phyloP scores from a whole-genome alignment of 768 basidiomycete genomes.

The Lactarius indigo region DNA sequence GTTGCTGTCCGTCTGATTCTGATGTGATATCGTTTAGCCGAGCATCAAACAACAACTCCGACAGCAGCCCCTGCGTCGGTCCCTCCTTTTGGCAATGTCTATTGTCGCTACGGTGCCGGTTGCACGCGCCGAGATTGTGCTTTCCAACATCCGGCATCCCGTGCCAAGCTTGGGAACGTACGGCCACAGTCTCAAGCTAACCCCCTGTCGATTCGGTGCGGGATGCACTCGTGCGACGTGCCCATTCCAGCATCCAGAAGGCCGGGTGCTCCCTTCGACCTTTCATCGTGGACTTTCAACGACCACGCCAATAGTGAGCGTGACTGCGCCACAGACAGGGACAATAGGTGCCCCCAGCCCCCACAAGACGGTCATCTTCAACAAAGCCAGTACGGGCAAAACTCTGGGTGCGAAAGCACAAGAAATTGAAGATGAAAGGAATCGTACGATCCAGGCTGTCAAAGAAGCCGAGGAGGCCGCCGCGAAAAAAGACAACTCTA shows the following conservation, averaged over 20 bases:
- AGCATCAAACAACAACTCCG: slow-evolving; percentile 29
- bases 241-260: slow-evolving; percentile 83
- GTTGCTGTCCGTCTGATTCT: neutral
- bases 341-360: slow-evolving; percentile 62
- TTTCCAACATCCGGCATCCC: slow-evolving; percentile 44
- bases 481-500: slow-evolving; percentile 58
- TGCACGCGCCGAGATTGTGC: slow-evolving; percentile 85
- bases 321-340: slow-evolving; percentile 60
- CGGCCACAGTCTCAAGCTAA: slow-evolving; percentile 18
- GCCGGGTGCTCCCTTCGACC: slow-evolving; percentile 70
- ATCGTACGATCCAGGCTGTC: slow-evolving; percentile 59
- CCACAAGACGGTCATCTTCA: slow-evolving; percentile 70
- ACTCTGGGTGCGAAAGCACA: slow-evolving; percentile 49
- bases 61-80: slow-evolving; percentile 35
- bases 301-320: slow-evolving; percentile 56
- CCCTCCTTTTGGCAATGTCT: slow-evolving; percentile 35
- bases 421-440: slow-evolving; percentile 65
- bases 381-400: slow-evolving; percentile 38
- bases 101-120: slow-evolving; percentile 78
- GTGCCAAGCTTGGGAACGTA: slow-evolving; percentile 6
- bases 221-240: slow-evolving; percentile 72
- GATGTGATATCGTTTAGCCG: slow-evolving; percentile 14
- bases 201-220: slow-evolving; percentile 75
- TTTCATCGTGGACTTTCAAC: slow-evolving; percentile 77
- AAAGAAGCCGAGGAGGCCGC: slow-evolving; percentile 59